phyloP scores from a whole-genome alignment of 352 stramenopile species.

The Phytophthora pluvialis region DNA sequence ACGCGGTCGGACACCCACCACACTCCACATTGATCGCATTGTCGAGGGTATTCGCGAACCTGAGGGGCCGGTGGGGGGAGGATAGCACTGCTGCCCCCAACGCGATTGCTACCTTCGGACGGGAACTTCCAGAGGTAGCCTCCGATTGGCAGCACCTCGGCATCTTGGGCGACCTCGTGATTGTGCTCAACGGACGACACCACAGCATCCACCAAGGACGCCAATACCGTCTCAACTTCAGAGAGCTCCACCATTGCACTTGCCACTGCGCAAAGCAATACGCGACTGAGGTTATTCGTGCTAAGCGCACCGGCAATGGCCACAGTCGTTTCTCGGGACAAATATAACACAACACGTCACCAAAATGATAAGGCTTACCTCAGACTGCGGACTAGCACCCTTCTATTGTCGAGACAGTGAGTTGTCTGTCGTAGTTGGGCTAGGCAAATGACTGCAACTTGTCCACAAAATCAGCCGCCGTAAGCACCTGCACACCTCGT shows the following conservation, averaged over 20 bases:
- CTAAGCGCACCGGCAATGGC: neutral
- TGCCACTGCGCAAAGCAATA: neutral
- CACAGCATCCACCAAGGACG: conserved; percentile 23
- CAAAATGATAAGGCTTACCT: conserved; percentile 2
- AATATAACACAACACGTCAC: conserved; percentile 17
- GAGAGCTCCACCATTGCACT: conserved; percentile 12
- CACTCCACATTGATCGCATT: conserved; percentile 36
- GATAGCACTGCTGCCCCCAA: neutral
- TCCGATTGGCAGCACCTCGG: conserved; percentile 19
- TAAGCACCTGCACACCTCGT: conserved; percentile 43
- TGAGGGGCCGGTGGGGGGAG: conserved; percentile 18
- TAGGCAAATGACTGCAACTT: conserved; percentile 50
- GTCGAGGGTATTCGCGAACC: conserved; percentile 36
- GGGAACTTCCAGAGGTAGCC: conserved; percentile 73
- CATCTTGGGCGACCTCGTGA: conserved; percentile 5
- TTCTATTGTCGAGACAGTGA: conserved; percentile 2
- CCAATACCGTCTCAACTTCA: conserved; percentile 19
- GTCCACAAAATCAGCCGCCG: conserved; percentile 33
- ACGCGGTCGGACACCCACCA: conserved; percentile 46
- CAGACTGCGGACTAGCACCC: neutral
- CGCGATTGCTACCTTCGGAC: conserved; percentile 61
- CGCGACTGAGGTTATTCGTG: neutral
- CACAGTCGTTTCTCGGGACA: conserved; percentile 11
- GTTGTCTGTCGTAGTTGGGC: conserved; percentile 1
- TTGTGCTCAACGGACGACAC: conserved; percentile 4